These are phyloP conservation scores for Friedmanniomyces simplex DNA, from an alignment of 495 filamentous ascomycete species.

Conservation along the genomic window DNA sequence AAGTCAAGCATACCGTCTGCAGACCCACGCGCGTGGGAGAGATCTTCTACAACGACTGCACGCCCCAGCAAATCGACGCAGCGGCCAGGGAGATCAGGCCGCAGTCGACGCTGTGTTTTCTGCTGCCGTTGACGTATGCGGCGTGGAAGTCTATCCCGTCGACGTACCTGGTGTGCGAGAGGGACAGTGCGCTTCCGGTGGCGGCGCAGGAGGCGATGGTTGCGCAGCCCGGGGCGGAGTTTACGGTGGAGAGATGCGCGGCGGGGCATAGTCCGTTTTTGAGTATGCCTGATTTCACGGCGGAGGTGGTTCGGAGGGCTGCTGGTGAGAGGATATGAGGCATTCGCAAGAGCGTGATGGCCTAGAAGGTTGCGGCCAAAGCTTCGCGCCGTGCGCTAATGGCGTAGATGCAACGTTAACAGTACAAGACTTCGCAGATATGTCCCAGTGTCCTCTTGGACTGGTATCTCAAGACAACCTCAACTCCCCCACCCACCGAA, in stretches of 20 bases:
- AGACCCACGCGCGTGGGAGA: background rate
- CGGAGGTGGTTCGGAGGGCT: conserved; percentile 7
- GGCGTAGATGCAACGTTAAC: background rate
- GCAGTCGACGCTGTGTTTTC: background rate
- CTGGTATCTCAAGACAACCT: background rate
- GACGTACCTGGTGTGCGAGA: conserved; percentile 40
- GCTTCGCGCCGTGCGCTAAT: background rate
- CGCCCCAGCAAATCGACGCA: background rate
- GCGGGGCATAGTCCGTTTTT: conserved; percentile 13
- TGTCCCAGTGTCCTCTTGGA: background rate
- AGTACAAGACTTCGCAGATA: background rate
- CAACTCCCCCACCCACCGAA: background rate
- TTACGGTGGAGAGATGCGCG: conserved; percentile 9
- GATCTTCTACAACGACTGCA: conserved; percentile 18
- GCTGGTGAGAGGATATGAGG: conserved; percentile 10
- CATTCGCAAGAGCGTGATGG: background rate
- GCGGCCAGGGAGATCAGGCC: background rate
- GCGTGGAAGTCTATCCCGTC: conserved; percentile 39
- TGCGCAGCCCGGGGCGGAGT: conserved; percentile 6
- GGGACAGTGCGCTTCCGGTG: conserved; percentile 34
- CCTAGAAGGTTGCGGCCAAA: background rate
- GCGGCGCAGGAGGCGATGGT: conserved; percentile 33
- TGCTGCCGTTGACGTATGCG: conserved; percentile 26
- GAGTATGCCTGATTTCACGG: conserved; percentile 13
- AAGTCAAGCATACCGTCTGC: conserved; percentile 7